Evolutionary conservation across 2,329 filamentous ascomycete genomes (phyloP), one percentile per base, ranked within the genome.

Genomic region (Alternaria sp.): DNA sequence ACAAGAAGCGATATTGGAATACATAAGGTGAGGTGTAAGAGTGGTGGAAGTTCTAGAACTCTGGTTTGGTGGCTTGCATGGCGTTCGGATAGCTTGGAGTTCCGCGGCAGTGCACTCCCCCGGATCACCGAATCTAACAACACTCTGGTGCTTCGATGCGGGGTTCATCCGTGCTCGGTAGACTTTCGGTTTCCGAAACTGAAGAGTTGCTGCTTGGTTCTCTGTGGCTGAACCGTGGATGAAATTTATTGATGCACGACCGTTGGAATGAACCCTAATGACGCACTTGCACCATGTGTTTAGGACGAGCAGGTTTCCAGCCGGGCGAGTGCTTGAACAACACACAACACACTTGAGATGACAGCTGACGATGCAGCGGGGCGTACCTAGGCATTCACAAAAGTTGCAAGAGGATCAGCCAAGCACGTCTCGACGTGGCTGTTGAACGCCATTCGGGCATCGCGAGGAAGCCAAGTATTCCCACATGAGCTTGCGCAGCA

Each of bases 351-450:
- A 33, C 20, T 23, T n/a, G 11, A 12, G 20, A 28, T 51, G 20
- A 51, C 49, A n/a, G 21, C 20, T 8, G 50, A 54, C 50, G 15
- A 54, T 20, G 50, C 37, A 30, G 50, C 21, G 18, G 20, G 44
- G 44, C n/a, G 33, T 37, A 14, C 43, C 43, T 9, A 20, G 26
- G 28, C 20, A 20, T 6, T 18, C 20, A 25, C 33, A 18, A 43
- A n/a, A 10, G 51, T 21, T 43, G 37, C 51, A 33, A 33, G 2
- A 37, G 21, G 21, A 21, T 33, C 15, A 33, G 18, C 23, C 21
- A 44, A 44, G 53, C 53, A 55, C 53, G 53, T 55, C 20, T 55
- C 15, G n/a, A 25, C 10, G 53, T 26, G 53, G 53, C 23, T 55
- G 10, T 44, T 26, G n/a, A 41, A 44, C 53, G 53, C 33, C 53